Percentiles rank a stretch among this genome's conserved stretches.
Evolutionary conservation across 768 basidiomycete species (phyloP).

Genomic region (Boletus tomentosulus): DNA sequence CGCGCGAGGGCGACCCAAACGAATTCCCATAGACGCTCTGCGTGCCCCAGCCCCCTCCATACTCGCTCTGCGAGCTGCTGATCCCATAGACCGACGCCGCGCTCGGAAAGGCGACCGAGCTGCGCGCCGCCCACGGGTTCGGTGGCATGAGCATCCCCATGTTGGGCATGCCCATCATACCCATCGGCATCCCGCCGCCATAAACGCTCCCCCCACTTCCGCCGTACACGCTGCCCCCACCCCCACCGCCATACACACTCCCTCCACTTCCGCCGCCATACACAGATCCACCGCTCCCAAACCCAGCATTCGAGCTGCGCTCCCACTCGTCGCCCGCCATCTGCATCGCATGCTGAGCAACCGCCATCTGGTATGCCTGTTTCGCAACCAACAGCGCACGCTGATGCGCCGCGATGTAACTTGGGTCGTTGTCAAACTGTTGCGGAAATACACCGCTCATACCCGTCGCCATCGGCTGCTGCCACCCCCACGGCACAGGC

Average conservation of each 20-base stretch:
- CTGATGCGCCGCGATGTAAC: conserved; percentile 71
- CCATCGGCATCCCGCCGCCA: conserved; percentile 35
- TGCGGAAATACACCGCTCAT: conserved; percentile 35
- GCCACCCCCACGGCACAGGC: conserved; percentile 34
- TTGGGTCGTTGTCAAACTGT: conserved; percentile 47
- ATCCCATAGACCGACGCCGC: conserved; percentile 52
- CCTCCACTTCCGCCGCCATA: conserved; percentile 38
- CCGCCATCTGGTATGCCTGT: conserved; percentile 86
- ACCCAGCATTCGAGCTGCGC: conserved; percentile 57
- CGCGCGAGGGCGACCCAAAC: conserved; percentile 38
- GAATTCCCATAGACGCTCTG: conserved; percentile 70
- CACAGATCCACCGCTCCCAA: conserved; percentile 34
- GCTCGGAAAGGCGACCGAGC: conserved; percentile 49
- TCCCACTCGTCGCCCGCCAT: conserved; percentile 93
- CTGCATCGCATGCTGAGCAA: conserved; percentile 87
- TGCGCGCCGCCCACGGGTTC: conserved; percentile 36
- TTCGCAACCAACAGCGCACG: conserved; percentile 85
- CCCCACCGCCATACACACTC: conserved; percentile 33
- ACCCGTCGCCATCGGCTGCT: conserved; percentile 24
- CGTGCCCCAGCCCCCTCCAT: conserved; percentile 55
- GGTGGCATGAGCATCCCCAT: conserved; percentile 38
- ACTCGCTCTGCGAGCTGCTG: conserved; percentile 57
- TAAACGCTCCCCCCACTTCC: conserved; percentile 45
- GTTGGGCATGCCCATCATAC: conserved; percentile 38
- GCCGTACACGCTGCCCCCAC: conserved; percentile 33